Evolutionary conservation across 2,329 filamentous ascomycete species (phyloP).

Genomic region (Colletotrichum cordylinicola): DNA sequence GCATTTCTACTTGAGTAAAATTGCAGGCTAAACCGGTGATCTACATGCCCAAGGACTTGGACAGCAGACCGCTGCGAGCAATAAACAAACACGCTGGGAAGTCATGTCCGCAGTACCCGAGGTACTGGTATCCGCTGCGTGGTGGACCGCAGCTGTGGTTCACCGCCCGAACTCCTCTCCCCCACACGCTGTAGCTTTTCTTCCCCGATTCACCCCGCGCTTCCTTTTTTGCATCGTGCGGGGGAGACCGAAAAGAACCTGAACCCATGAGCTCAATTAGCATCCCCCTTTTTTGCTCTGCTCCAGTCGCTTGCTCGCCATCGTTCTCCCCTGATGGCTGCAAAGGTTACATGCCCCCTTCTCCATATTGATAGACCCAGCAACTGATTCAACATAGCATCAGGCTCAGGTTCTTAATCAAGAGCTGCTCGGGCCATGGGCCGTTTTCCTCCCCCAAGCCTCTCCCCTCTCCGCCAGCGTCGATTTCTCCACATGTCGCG

Average conservation of each 20-base stretch:
- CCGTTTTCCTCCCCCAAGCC: background rate
- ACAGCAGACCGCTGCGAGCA: background rate
- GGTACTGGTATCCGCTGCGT: background rate
- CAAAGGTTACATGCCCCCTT: background rate
- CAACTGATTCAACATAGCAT: background rate
- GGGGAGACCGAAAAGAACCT: background rate
- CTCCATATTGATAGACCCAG: background rate
- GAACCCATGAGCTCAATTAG: background rate
- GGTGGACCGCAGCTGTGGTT: background rate
- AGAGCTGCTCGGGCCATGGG: background rate
- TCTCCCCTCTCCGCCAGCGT: background rate
- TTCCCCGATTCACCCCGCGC: constrained; percentile 6
- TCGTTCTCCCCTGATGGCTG: background rate
- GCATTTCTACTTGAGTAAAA: background rate
- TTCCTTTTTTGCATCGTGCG: background rate
- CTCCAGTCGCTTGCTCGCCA: background rate
- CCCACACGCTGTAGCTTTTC: background rate
- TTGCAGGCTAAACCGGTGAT: background rate
- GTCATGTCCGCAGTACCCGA: background rate
- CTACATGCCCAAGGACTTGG: background rate
- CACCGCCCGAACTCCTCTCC: background rate
- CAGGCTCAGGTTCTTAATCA: background rate
- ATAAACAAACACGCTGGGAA: background rate
- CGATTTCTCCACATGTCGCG: background rate
- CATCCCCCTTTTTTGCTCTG: background rate